Evolutionary conservation across 495 filamentous ascomycete species (phyloP).

Genomic region (Penicillium cosmopolitanum): DNA sequence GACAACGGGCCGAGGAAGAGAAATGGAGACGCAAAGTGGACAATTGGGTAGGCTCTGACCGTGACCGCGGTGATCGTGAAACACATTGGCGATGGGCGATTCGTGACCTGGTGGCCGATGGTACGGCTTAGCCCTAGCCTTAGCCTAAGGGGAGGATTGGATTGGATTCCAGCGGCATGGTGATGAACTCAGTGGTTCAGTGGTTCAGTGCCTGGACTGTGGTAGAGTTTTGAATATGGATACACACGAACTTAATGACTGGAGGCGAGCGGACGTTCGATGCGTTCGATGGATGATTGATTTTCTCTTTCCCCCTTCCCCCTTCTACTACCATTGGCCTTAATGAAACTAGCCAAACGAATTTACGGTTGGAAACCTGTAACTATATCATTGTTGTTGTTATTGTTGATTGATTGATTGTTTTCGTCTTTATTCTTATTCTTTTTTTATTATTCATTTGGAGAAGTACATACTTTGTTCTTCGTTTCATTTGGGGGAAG

Average conservation of each 20-base stretch:
- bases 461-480: neutral
- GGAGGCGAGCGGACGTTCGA: slow-evolving; percentile 12
- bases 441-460: slow-evolving; percentile 5
- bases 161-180: neutral
- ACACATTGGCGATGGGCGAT: slow-evolving; percentile 61
- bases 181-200: neutral
- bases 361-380: slow-evolving; percentile 25
- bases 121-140: slow-evolving; percentile 9
- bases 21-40: slow-evolving; percentile 84
- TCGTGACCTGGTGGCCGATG: slow-evolving; percentile 46
- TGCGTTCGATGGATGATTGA: neutral
- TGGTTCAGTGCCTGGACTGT: neutral
- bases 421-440: neutral
- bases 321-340: slow-evolving; percentile 14
- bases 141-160: neutral
- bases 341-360: slow-evolving; percentile 31
- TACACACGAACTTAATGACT: slow-evolving; percentile 34
- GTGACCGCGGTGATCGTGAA: slow-evolving; percentile 47
- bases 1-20: slow-evolving; percentile 88
- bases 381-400: slow-evolving; percentile 24
- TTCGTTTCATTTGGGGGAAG: too few relatives aligned
- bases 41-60: slow-evolving; percentile 66
- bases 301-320: slow-evolving; percentile 1
- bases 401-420: slow-evolving; percentile 4
- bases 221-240: slow-evolving; percentile 15